phyloP scores from a whole-genome alignment of 1,284 basidiomycete genomes.

The Cystobasidium slooffiae region DNA sequence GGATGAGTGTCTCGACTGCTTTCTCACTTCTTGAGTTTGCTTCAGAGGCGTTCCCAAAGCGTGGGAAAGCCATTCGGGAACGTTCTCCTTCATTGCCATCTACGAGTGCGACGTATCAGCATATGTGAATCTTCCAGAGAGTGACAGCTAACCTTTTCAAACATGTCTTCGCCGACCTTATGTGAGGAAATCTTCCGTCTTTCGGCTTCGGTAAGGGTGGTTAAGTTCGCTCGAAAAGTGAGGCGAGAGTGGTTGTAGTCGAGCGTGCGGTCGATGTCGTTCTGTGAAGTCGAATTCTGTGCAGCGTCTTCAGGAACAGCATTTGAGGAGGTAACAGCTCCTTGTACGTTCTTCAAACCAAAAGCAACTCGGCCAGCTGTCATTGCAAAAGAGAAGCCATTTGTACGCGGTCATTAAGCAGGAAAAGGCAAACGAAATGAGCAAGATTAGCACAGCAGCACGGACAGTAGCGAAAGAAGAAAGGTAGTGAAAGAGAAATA shows the following conservation, averaged over 20 bases:
- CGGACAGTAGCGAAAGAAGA: too few species aligned
- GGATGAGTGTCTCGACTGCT: background rate
- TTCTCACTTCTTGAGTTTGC: slow-evolving; percentile 9
- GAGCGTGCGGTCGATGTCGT: slow-evolving; percentile 7
- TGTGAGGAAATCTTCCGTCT: slow-evolving; percentile 1
- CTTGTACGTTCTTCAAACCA: slow-evolving; percentile 18
- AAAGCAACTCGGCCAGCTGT: background rate
- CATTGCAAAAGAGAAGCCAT: background rate
- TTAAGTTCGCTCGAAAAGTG: slow-evolving; percentile 28
- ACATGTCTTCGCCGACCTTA: slow-evolving; percentile 29
- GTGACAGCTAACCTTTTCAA: slow-evolving; percentile 4
- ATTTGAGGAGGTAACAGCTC: slow-evolving; percentile 25
- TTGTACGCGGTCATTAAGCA: background rate
- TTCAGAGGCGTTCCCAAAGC: background rate
- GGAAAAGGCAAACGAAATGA: background rate
- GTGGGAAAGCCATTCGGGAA: slow-evolving; percentile 15
- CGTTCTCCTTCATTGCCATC: background rate
- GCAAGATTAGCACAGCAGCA: background rate
- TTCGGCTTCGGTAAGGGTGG: slow-evolving; percentile 18
- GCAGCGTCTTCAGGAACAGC: background rate
- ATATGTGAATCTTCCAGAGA: too few species aligned
- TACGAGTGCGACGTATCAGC: background rate
- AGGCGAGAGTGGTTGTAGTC: slow-evolving; percentile 19
- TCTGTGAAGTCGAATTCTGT: background rate
- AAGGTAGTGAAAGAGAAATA: background rate